Evolutionary conservation across 2,329 filamentous ascomycete genomes (phyloP).

Genomic region (Penicillium sp.): DNA sequence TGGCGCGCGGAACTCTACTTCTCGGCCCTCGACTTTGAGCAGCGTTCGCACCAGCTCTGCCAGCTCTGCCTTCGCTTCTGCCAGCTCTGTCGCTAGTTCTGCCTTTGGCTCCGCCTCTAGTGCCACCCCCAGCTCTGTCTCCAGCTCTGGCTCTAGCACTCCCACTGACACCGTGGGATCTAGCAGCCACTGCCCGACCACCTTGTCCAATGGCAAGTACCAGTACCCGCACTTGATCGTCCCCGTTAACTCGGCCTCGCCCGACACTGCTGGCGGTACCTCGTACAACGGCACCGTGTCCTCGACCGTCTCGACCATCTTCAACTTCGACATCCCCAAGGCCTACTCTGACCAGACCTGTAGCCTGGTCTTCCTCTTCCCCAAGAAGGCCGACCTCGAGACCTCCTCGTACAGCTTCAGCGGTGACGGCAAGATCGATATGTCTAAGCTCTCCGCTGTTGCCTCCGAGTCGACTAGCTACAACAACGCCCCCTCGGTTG

Average conservation of each 20-base stretch:
- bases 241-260: conserved; percentile 52
- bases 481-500: conserved; percentile 47
- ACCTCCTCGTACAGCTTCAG: conserved; percentile 55
- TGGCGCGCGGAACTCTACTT: not conserved
- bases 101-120: too few species aligned
- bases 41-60: conserved; percentile 11
- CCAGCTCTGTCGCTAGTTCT: conserved; percentile 10
- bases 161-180: conserved; percentile 9
- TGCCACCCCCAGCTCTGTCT: not conserved
- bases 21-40: conserved; percentile 4
- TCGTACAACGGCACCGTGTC: conserved; percentile 54
- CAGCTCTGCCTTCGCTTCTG: too few species aligned
- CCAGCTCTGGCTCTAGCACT: conserved; percentile 8
- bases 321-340: conserved; percentile 63
- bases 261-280: conserved; percentile 50
- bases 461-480: conserved; percentile 51
- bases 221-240: conserved; percentile 61
- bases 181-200: conserved; percentile 40
- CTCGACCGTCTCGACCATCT: conserved; percentile 52
- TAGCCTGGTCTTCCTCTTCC: conserved; percentile 61
- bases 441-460: conserved; percentile 45
- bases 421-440: conserved; percentile 50
- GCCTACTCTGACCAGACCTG: conserved; percentile 56
- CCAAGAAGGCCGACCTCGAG: conserved; percentile 50
- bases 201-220: conserved; percentile 44